phyloP scores from a whole-genome alignment of 192 early-diverging fungal genomes.

The Rhizoclosmatium globosum region DNA sequence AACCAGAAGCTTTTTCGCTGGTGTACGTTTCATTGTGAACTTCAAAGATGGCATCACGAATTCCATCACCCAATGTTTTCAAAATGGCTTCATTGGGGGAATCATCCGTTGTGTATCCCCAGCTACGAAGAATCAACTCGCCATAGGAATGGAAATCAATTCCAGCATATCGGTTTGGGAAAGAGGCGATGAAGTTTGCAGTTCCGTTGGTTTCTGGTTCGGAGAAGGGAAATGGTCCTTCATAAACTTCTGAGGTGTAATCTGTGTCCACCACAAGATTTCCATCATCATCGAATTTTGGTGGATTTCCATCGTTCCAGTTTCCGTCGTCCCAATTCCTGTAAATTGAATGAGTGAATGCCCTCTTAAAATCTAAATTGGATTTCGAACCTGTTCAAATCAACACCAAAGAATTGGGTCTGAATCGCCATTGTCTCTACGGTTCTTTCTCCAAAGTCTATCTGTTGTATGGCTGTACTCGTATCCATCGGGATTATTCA shows the following conservation, averaged over 20 bases:
- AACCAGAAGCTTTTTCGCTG: slow-evolving; percentile 3
- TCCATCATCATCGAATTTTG: neutral
- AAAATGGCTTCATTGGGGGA: slow-evolving; percentile 33
- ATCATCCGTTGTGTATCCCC: slow-evolving; percentile 26
- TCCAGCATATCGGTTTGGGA: slow-evolving; percentile 46
- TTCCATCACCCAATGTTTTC: slow-evolving; percentile 27
- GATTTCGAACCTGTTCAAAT: slow-evolving; percentile 25
- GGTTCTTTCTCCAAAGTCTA: slow-evolving; percentile 51
- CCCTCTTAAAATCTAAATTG: neutral
- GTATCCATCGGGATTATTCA: slow-evolving; percentile 60
- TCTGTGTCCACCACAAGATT: slow-evolving; percentile 47
- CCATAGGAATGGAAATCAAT: slow-evolving; percentile 55
- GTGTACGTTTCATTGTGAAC: slow-evolving; percentile 9
- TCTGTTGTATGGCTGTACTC: slow-evolving; percentile 31
- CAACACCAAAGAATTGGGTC: slow-evolving; percentile 18
- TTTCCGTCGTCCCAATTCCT: slow-evolving; percentile 58
- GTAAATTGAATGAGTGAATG: neutral
- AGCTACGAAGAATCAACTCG: slow-evolving; percentile 29
- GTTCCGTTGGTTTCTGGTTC: slow-evolving; percentile 55
- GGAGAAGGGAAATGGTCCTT: slow-evolving; percentile 43
- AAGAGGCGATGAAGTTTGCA: slow-evolving; percentile 42
- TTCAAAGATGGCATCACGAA: slow-evolving; percentile 11
- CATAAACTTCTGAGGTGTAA: slow-evolving; percentile 54
- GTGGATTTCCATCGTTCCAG: slow-evolving; percentile 39
- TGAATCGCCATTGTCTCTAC: slow-evolving; percentile 53